A percentile compares a stretch with the other conserved stretches of the same genome.
Evolutionary conservation across 345 rosid genomes (phyloP).

Genomic region (Citrus trifoliata): DNA sequence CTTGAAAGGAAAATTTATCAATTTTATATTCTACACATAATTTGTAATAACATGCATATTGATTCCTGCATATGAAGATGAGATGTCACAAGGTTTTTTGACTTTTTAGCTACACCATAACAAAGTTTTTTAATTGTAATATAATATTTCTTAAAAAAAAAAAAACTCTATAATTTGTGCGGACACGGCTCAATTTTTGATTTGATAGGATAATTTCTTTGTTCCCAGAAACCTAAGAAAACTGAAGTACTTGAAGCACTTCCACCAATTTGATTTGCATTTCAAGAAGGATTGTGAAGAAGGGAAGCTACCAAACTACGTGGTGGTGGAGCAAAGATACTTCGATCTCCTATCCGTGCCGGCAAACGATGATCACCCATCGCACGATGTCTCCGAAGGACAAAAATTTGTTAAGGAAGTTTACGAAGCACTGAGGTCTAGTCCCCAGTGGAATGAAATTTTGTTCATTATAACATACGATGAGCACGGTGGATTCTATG

Average conservation of each 20-base stretch:
- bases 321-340: slow-evolving; percentile 45
- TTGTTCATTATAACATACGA: slow-evolving; percentile 44
- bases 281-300: slow-evolving; percentile 44
- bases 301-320: slow-evolving; percentile 52
- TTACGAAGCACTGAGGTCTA: slow-evolving; percentile 47
- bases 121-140: too few species aligned
- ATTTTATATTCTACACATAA: too few species aligned
- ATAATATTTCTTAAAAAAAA: too few species aligned
- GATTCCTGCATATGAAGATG: too few species aligned
- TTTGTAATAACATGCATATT: too few species aligned
- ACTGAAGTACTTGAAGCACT: slow-evolving; percentile 34
- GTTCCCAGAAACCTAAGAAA: slow-evolving; percentile 41
- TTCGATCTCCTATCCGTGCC: slow-evolving; percentile 34
- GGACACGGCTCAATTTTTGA: too few species aligned
- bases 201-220: background rate
- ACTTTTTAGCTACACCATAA: too few species aligned
- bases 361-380: slow-evolving; percentile 53
- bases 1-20: too few species aligned
- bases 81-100: too few species aligned
- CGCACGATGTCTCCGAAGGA: slow-evolving; percentile 54
- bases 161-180: too few species aligned
- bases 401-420: slow-evolving; percentile 53
- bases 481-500: slow-evolving; percentile 62
- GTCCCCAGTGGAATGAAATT: slow-evolving; percentile 58
- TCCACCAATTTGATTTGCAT: slow-evolving; percentile 37